Evolutionary conservation across 2,329 filamentous ascomycete genomes (phyloP).

Genomic region (Penicillium sp.): DNA sequence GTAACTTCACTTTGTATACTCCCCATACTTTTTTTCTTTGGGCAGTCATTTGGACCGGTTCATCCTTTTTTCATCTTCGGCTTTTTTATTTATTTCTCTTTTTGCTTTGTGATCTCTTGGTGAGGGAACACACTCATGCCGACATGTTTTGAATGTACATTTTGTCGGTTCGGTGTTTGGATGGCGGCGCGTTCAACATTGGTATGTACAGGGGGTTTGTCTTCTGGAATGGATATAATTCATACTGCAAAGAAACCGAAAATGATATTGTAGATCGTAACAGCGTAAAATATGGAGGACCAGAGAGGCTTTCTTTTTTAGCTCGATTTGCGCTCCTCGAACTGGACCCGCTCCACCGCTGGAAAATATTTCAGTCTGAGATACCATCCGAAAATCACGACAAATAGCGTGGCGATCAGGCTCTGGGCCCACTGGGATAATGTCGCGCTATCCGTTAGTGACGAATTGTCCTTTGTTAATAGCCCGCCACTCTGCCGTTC

Average conservation of each 20-base stretch:
- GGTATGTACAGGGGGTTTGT: neutral
- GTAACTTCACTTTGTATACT: neutral
- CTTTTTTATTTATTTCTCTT: constrained; percentile 1
- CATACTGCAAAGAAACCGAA: constrained; percentile 5
- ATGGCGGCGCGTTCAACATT: neutral
- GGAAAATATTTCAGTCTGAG: constrained; percentile 14
- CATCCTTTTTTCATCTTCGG: constrained; percentile 5
- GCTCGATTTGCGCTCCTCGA: constrained; percentile 15
- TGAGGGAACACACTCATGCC: constrained; percentile 8
- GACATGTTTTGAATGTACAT: constrained; percentile 22
- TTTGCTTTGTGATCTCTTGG: neutral
- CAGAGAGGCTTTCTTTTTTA: neutral
- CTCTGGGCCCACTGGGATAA: constrained; percentile 16
- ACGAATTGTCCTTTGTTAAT: neutral
- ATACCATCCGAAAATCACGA: constrained; percentile 25
- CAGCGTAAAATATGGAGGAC: neutral
- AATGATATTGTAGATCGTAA: constrained; percentile 1
- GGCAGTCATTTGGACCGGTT: constrained; percentile 7
- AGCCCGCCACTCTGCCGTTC: constrained; percentile 8
- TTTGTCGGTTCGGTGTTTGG: constrained; percentile 19
- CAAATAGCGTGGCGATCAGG: constrained; percentile 9
- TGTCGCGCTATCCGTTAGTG: constrained; percentile 18
- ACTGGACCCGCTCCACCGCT: constrained; percentile 10
- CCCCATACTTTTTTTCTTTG: neutral
- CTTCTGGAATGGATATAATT: constrained; percentile 10